phyloP scores from a whole-genome alignment of 306 rosid genomes.

The Pyrus bretschneideri region DNA sequence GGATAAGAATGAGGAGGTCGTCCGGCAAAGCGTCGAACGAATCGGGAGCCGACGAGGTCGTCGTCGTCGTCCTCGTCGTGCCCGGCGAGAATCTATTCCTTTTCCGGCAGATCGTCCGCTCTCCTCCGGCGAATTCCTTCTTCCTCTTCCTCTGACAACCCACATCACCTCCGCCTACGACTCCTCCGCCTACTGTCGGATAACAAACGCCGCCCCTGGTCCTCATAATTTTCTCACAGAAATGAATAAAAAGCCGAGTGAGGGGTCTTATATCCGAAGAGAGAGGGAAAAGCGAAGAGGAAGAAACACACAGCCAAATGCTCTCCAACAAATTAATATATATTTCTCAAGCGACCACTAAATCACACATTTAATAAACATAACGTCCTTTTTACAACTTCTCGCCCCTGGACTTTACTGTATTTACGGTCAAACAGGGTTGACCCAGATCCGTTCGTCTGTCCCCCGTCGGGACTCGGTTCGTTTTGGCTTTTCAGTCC shows the following conservation, averaged over 20 bases:
- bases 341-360: background rate
- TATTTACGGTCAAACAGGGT: slow-evolving; percentile 44
- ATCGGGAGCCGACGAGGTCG: slow-evolving; percentile 4
- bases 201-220: slow-evolving; percentile 55
- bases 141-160: slow-evolving; percentile 36
- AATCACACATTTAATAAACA: background rate
- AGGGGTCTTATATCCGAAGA: slow-evolving; percentile 17
- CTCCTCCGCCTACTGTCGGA: slow-evolving; percentile 15
- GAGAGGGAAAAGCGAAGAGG: background rate
- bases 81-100: slow-evolving; percentile 26
- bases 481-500: slow-evolving; percentile 4
- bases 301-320: slow-evolving; percentile 34
- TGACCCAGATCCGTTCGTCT: slow-evolving; percentile 54
- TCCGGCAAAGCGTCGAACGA: slow-evolving; percentile 69
- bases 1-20: slow-evolving; percentile 63
- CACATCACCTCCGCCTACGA: background rate
- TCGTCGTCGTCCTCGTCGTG: background rate
- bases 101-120: slow-evolving; percentile 30
- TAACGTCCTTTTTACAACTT: slow-evolving; percentile 10
- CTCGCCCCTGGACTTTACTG: slow-evolving; percentile 11
- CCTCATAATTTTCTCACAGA: slow-evolving; percentile 34
- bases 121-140: slow-evolving; percentile 18
- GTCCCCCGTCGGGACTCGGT: slow-evolving; percentile 14
- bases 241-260: background rate
- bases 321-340: background rate